phyloP scores from a whole-genome alignment of 768 basidiomycete genomes.

The Tephrocybe rancida region DNA sequence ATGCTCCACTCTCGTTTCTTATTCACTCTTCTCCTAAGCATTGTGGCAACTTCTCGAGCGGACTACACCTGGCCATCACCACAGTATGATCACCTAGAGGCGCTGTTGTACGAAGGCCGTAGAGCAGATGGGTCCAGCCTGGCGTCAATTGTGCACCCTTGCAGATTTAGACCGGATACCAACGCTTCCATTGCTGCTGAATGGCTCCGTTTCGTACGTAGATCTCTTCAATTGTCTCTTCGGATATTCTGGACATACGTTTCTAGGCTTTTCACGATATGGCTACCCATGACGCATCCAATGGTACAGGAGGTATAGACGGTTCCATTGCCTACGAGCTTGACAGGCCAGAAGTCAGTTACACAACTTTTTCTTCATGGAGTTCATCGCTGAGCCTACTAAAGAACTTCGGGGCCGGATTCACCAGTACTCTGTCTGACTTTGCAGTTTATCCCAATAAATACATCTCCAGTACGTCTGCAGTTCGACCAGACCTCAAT shows the following conservation, averaged over 20 bases:
- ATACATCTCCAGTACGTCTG: slow-evolving; percentile 48
- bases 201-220: slow-evolving; percentile 40
- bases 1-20: slow-evolving; percentile 24
- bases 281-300: slow-evolving; percentile 45
- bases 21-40: slow-evolving; percentile 14
- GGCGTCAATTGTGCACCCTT: slow-evolving; percentile 30
- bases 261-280: slow-evolving; percentile 52
- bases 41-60: slow-evolving; percentile 20
- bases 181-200: slow-evolving; percentile 38
- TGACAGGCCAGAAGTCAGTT: slow-evolving; percentile 38
- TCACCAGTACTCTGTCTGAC: slow-evolving; percentile 43
- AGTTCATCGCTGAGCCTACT: background rate
- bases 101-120: slow-evolving; percentile 36
- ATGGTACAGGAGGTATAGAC: slow-evolving; percentile 52
- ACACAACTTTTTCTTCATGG: background rate
- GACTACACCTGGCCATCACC: slow-evolving; percentile 35
- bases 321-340: slow-evolving; percentile 52
- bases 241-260: background rate
- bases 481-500: slow-evolving; percentile 30
- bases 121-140: slow-evolving; percentile 33
- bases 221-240: background rate
- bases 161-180: slow-evolving; percentile 26
- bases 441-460: slow-evolving; percentile 44
- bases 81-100: slow-evolving; percentile 37
- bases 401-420: slow-evolving; percentile 51